These are phyloP conservation scores for Malbranchea zuffiana DNA, from an alignment of 2,329 filamentous ascomycete species.

Conservation along the genomic window DNA sequence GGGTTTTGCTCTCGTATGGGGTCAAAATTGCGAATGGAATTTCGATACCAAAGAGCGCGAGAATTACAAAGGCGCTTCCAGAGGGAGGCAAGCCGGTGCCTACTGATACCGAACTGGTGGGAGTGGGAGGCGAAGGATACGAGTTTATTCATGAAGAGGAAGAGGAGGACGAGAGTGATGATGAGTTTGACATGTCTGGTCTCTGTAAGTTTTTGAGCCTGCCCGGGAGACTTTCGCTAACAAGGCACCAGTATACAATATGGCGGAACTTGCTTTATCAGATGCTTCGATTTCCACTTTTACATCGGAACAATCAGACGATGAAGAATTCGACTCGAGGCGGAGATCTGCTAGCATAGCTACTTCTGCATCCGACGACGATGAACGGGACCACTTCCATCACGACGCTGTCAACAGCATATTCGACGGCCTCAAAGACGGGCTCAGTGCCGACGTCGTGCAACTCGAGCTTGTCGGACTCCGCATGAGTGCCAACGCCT, in stretches of 20 bases:
- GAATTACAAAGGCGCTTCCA: slow-evolving; percentile 37
- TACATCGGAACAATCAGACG: slow-evolving; percentile 43
- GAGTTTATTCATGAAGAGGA: slow-evolving; percentile 57
- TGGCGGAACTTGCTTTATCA: slow-evolving; percentile 37
- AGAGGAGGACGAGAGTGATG: slow-evolving; percentile 54
- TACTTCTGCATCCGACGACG: slow-evolving; percentile 58
- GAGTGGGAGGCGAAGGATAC: slow-evolving; percentile 49
- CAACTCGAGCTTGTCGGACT: slow-evolving; percentile 88
- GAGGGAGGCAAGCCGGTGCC: slow-evolving; percentile 34
- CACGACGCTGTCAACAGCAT: slow-evolving; percentile 76
- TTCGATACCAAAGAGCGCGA: slow-evolving; percentile 31
- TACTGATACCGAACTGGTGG: slow-evolving; percentile 46
- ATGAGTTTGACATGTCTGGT: slow-evolving; percentile 47
- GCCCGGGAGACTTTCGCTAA: not conserved
- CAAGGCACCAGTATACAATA: slow-evolving; percentile 38
- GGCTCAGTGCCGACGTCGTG: slow-evolving; percentile 66
- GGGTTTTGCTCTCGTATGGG: slow-evolving; percentile 68
- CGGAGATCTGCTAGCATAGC: slow-evolving; percentile 61
- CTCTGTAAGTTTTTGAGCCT: slow-evolving; percentile 8
- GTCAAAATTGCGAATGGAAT: slow-evolving; percentile 58
- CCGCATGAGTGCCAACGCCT: slow-evolving; percentile 83
- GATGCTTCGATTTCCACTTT: slow-evolving; percentile 53
- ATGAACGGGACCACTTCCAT: slow-evolving; percentile 59
- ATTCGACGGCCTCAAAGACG: slow-evolving; percentile 70
- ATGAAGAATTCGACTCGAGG: slow-evolving; percentile 29